A percentile compares a stretch with the other conserved stretches of the same genome.
These are phyloP conservation scores for Neurospora cerealis DNA, from an alignment of 495 filamentous ascomycete species.

Conservation along the genomic window DNA sequence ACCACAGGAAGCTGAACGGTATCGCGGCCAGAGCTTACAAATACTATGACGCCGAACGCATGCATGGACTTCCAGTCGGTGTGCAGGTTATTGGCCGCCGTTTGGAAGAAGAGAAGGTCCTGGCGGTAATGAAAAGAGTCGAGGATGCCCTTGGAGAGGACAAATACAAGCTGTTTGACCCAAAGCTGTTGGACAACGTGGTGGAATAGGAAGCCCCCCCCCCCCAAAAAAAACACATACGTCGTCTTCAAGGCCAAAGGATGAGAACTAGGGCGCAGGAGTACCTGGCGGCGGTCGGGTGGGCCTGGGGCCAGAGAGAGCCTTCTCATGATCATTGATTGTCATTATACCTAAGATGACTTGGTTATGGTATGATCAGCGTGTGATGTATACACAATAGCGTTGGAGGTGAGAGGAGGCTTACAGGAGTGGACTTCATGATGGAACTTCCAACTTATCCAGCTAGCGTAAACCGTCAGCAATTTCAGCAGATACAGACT, in stretches of 20 bases:
- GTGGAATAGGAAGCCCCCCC: not conserved
- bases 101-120: conserved; percentile 86
- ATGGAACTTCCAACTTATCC: no score
- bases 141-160: conserved; percentile 61
- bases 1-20: conserved; percentile 56
- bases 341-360: not conserved
- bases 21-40: conserved; percentile 78
- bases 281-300: not conserved
- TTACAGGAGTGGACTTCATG: not conserved
- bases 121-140: conserved; percentile 71
- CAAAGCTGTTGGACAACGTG: conserved; percentile 9
- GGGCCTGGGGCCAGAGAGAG: not conserved
- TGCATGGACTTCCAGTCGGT: conserved; percentile 81
- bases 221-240: not conserved
- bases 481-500: not conserved
- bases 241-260: not conserved
- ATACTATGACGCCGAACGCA: conserved; percentile 71
- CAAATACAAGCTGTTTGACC: conserved; percentile 57
- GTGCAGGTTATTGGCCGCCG: conserved; percentile 79
- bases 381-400: not conserved
- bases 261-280: not conserved
- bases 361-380: not conserved
- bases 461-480: not conserved
- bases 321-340: not conserved
- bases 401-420: not conserved